Evolutionary conservation across 768 basidiomycete genomes (phyloP).

Genomic region (Rhodotorula graminis): DNA sequence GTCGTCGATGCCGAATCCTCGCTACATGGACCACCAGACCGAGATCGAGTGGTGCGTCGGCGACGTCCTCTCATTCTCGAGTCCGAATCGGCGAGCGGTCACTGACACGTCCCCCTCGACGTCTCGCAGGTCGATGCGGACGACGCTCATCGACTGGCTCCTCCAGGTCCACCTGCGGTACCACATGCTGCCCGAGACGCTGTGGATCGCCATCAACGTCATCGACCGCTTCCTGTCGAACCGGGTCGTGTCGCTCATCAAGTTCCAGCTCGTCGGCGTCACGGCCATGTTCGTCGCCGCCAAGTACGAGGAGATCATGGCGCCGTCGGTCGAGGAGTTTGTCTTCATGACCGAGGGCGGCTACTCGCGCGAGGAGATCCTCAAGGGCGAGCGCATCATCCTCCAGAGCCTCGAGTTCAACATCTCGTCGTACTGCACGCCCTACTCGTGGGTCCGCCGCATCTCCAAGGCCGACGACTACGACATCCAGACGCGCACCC

Average conservation of each 20-base stretch:
- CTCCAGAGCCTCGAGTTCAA: conserved; percentile 84
- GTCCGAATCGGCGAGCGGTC: neutral
- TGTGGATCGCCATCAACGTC: conserved; percentile 98
- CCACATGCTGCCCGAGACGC: conserved; percentile 97
- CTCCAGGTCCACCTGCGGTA: conserved; percentile 95
- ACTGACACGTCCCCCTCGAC: neutral
- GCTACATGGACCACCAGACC: conserved; percentile 88
- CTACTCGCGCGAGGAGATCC: conserved; percentile 88
- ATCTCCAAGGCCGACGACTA: conserved; percentile 99
- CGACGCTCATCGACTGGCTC: conserved; percentile 96
- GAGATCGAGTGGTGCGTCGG: conserved; percentile 61
- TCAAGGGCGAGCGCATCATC: conserved; percentile 96
- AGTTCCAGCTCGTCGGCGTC: conserved; percentile 93
- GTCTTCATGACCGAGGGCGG: conserved; percentile 96
- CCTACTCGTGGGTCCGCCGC: conserved; percentile 97
- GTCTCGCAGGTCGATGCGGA: conserved; percentile 75
- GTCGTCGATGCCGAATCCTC: conserved; percentile 78
- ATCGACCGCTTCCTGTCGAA: conserved; percentile 86
- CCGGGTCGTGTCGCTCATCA: conserved; percentile 78
- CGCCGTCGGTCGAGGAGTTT: conserved; percentile 95
- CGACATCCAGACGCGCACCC: conserved; percentile 91
- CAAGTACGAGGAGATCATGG: conserved; percentile 98
- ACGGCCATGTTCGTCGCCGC: conserved; percentile 99
- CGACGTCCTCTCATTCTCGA: neutral
- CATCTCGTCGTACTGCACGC: conserved; percentile 95